Evolutionary conservation across 768 basidiomycete genomes (phyloP), one percentile per base, ranked within the genome.

Genomic region (Epithele typhae): DNA sequence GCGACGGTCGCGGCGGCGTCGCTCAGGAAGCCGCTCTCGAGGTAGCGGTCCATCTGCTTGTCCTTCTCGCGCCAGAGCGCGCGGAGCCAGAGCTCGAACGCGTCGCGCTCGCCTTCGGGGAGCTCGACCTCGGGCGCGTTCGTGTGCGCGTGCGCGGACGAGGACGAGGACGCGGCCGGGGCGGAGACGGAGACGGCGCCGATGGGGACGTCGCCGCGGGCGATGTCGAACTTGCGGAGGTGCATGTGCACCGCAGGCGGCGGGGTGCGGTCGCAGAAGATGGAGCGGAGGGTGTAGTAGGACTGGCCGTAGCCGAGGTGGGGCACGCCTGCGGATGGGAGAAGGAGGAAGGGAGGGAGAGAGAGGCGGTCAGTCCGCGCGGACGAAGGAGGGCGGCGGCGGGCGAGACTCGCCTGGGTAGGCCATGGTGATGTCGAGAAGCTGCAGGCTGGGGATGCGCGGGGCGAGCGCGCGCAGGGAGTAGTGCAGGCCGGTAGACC

Each of bases 181-280:
- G 65, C 61, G 17, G 64, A 65, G 21, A 61, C 53, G 27, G 76
- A 64, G 46, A 81, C 47, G 61, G 82, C 71, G 22, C 87, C 85
- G 45, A 91, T 81, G 4, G 90, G 90, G 10, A 92, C 72, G 25
- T 79, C 77, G 19, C 61, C 62, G 14, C 73, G 68, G 12, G 27
- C 27, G 15, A 91, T 85, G 51, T 86, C 71, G 61, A 88, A 91
- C 54, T 85, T 68, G 38, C 91, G 81, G 34, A 98, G 63, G 63
- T 98, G 95, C 57, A 97, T 75, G 66, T 95, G 89, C 30, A 99
- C 75, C 7, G 73, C 68, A 0, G 94, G 95, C 1, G 95, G 93
- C 3, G 93, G 75, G 3, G 91, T 68, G 3, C 87, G 77, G 52
- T 84, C 74, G 47, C 85, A 74, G 67, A 95, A 96, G 51, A 96